These are phyloP conservation scores for Botrytis aclada DNA, from an alignment of 2,329 filamentous ascomycete species.

Conservation along the genomic window DNA sequence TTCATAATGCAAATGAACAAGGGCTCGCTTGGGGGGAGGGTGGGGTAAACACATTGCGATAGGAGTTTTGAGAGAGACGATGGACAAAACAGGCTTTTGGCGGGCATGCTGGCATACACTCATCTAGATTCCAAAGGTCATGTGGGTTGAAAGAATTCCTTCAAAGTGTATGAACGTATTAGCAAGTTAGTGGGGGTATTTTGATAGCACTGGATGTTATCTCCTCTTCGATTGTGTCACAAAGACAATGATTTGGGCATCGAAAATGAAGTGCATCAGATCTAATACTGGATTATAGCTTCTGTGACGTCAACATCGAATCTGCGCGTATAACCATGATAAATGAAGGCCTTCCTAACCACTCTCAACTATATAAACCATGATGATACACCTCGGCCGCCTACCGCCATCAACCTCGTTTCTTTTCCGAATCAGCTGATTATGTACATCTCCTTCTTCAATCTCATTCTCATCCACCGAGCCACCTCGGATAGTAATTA, in stretches of 20 bases:
- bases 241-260: background rate
- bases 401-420: background rate
- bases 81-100: background rate
- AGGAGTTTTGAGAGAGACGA: background rate
- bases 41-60: too few species aligned
- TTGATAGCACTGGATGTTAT: background rate
- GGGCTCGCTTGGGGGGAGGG: too few species aligned
- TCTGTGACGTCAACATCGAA: background rate
- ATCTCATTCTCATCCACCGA: background rate
- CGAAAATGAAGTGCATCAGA: background rate
- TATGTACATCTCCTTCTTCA: background rate
- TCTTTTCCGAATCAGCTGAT: too few species aligned
- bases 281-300: background rate
- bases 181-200: background rate
- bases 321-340: background rate
- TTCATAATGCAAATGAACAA: too few species aligned
- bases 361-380: background rate
- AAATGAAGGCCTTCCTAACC: background rate
- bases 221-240: background rate
- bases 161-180: background rate
- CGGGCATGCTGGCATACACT: background rate
- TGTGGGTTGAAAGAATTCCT: background rate
- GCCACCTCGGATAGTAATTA: background rate
- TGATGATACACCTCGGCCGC: background rate
- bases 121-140: too few species aligned